Conservation (phyloP, 31 red algal genomes). For the Asparagopsis taxiformis region DNA sequence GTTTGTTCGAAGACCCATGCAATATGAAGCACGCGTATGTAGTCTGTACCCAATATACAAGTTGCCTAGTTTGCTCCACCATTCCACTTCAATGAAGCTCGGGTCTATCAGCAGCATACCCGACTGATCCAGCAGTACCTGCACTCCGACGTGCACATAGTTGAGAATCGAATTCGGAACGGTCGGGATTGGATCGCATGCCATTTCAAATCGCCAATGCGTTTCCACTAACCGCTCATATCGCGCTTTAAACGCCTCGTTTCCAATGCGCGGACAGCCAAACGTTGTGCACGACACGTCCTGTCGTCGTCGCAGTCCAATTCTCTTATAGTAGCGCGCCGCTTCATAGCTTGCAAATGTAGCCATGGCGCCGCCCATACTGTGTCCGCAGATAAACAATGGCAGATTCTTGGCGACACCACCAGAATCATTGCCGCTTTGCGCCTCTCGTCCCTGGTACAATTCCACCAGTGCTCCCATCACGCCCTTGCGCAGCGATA, state of each 20-base stretch:
- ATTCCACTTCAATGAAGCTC: slow-evolving; percentile 72
- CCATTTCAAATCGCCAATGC: too few relatives aligned
- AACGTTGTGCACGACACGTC: slow-evolving; percentile 70
- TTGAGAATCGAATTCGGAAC: slow-evolving; percentile 28
- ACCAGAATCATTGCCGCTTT: slow-evolving; percentile 62
- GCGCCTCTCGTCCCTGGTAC: slow-evolving; percentile 19
- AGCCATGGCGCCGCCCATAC: too few relatives aligned
- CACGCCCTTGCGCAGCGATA: slow-evolving; percentile 47
- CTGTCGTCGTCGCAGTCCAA: slow-evolving; percentile 57
- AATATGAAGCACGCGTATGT: slow-evolving; percentile 60
- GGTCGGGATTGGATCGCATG: slow-evolving; percentile 51
- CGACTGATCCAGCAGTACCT: slow-evolving; percentile 66
- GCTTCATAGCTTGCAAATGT: slow-evolving; percentile 69
- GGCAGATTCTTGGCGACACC: slow-evolving; percentile 67
- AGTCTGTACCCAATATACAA: slow-evolving; percentile 51
- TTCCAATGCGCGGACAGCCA: slow-evolving; percentile 72
- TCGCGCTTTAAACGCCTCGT: slow-evolving; percentile 59
- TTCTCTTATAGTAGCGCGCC: slow-evolving; percentile 55
- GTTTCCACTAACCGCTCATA: slow-evolving; percentile 67
- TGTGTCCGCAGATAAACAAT: too few relatives aligned
- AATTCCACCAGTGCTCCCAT: too few relatives aligned
- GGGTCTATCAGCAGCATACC: slow-evolving; percentile 76
- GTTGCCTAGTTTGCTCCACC: slow-evolving; percentile 49
- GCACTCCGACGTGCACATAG: slow-evolving; percentile 72
- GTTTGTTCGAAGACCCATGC: slow-evolving; percentile 46